phyloP scores from a whole-genome alignment of 495 filamentous ascomycete species.

The Aspergillus sclerotioniger region DNA sequence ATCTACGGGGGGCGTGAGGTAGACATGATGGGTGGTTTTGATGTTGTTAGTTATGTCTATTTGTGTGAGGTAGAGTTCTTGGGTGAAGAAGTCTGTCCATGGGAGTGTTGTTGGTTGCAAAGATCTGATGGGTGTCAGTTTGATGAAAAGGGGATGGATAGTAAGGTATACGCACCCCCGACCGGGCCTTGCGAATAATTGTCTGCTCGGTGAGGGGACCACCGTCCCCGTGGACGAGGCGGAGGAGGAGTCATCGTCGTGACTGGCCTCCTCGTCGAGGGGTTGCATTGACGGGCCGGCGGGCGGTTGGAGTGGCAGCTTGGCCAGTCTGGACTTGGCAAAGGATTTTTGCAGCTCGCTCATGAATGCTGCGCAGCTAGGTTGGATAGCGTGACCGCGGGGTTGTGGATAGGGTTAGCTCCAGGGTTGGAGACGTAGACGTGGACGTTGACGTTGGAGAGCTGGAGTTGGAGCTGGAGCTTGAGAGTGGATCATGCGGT shows the following conservation, averaged over 20 bases:
- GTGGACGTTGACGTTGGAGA: not conserved
- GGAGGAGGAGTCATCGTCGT: constrained; percentile 77
- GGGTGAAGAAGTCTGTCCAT: constrained; percentile 88
- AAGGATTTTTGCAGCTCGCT: constrained; percentile 84
- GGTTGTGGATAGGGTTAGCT: not conserved
- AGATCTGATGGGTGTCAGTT: constrained; percentile 27
- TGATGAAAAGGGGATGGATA: not conserved
- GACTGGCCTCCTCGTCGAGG: constrained; percentile 30
- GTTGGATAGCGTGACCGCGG: not conserved
- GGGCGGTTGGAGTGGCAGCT: constrained; percentile 56
- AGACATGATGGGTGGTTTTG: constrained; percentile 75
- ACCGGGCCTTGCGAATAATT: constrained; percentile 66
- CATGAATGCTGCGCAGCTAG: constrained; percentile 49
- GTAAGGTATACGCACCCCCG: constrained; percentile 48
- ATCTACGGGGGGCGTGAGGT: constrained; percentile 61
- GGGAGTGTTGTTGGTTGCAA: constrained; percentile 47
- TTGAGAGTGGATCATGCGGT: constrained; percentile 4
- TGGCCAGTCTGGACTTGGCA: constrained; percentile 72
- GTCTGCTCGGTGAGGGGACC: constrained; percentile 71
- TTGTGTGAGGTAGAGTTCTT: constrained; percentile 71
- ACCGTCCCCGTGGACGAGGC: constrained; percentile 87
- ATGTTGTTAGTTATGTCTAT: constrained; percentile 25
- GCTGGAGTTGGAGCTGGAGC: not conserved
- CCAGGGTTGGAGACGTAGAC: not conserved
- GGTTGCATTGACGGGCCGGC: constrained; percentile 35